phyloP scores from a whole-genome alignment of 768 basidiomycete genomes.

The Russula emetica region DNA sequence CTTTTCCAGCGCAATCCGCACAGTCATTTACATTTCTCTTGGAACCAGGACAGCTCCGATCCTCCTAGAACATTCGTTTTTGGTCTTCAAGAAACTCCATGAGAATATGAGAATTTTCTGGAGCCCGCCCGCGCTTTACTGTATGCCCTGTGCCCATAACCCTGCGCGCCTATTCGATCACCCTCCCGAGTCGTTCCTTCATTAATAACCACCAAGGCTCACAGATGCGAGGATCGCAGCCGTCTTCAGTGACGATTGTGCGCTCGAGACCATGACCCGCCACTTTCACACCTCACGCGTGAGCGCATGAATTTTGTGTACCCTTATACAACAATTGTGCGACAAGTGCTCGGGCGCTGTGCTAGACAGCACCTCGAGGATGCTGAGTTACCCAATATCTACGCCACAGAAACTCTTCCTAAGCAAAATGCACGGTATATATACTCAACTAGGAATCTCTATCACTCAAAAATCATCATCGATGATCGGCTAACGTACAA shows the following conservation, averaged over 20 bases:
- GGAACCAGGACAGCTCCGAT: constrained; percentile 7
- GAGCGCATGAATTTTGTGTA: not conserved
- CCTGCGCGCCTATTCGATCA: constrained; percentile 24
- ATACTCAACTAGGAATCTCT: constrained; percentile 9
- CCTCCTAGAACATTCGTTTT: constrained; percentile 6
- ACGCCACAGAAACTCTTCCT: constrained; percentile 15
- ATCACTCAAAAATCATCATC: constrained; percentile 14
- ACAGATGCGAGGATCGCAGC: not conserved
- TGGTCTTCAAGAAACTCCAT: not conserved
- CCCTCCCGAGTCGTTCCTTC: not conserved
- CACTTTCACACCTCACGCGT: not conserved
- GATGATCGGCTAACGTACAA: constrained; percentile 23
- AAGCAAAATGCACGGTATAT: constrained; percentile 6
- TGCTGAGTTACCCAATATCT: constrained; percentile 5
- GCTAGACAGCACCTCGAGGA: constrained; percentile 13
- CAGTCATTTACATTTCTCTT: constrained; percentile 5
- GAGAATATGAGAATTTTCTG: not conserved
- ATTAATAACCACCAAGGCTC: not conserved
- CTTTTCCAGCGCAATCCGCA: not conserved
- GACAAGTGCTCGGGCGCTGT: constrained; percentile 6
- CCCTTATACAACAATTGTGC: not conserved
- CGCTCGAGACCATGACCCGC: not conserved
- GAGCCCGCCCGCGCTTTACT: not conserved
- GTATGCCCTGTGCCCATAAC: constrained; percentile 21
- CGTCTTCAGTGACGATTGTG: not conserved